phyloP scores from a whole-genome alignment of 257 asterid species.

The Petunia axillaris region DNA sequence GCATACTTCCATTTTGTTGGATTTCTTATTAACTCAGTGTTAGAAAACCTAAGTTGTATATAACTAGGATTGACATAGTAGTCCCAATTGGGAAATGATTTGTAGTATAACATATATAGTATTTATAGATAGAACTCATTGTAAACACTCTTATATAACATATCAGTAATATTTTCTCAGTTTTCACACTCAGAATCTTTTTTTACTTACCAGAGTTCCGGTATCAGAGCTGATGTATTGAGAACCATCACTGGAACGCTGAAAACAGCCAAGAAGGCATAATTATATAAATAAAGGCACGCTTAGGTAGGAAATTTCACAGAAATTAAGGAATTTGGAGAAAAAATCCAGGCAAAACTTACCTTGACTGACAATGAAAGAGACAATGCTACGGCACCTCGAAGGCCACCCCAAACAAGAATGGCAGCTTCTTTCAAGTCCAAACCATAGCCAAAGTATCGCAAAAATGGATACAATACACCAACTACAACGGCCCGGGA shows the following conservation, averaged over 20 bases:
- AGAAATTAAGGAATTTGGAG: conserved; percentile 16
- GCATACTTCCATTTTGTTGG: background rate
- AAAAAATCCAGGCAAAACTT: conserved; percentile 33
- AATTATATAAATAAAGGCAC: conserved; percentile 29
- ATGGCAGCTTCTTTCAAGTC: conserved; percentile 89
- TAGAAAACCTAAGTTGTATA: no score
- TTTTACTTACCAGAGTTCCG: conserved; percentile 75
- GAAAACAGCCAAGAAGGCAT: conserved; percentile 46
- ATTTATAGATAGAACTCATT: no score
- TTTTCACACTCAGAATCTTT: background rate
- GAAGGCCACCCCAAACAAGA: conserved; percentile 95
- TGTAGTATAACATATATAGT: no score
- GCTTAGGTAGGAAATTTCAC: conserved; percentile 9
- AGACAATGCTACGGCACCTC: conserved; percentile 91
- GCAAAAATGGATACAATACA: conserved; percentile 73
- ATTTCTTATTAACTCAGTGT: background rate
- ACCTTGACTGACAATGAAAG: conserved; percentile 86
- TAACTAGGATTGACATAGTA: no score
- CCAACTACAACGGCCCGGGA: conserved; percentile 76
- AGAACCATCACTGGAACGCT: conserved; percentile 79
- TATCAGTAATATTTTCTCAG: no score
- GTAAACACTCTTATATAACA: no score
- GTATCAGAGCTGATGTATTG: conserved; percentile 70
- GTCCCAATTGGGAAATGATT: no score
- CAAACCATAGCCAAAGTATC: conserved; percentile 87